Base-by-base conservation (phyloP, 306 rosid species). In the Oemleria cerasiformis region DNA sequence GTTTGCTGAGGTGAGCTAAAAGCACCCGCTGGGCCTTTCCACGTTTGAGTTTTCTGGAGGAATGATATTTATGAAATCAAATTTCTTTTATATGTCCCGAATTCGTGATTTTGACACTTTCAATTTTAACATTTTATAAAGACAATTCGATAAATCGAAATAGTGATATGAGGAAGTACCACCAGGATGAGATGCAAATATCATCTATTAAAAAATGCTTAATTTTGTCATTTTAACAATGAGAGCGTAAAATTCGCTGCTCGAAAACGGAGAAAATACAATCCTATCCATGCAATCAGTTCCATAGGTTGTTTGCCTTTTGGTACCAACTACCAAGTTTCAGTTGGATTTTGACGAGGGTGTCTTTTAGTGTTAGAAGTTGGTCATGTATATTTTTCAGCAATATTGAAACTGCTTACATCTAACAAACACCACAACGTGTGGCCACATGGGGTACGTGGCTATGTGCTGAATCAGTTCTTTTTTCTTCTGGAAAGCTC, bases 1-100 rank as follows among this genome's bases (percentile, higher is more conserved):
- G 62, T 57, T 47, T 48, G 70, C 83, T 50, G 83, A 39, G 83
- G 80, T 79, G 73, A 56, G 70, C 80, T 57, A 58, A 58, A 65
- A 58, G 70, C 63, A 70, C 83, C 83, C 83, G 83, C 77, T 30
- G 39, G 41, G 66, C 73, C 77, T 65, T 54, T 54, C 3, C 75
- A 51, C 59, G 6, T 65, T 70, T 8, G 42, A n/a, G 67, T 25
- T 38, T 49, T 63, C 20, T 54, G 56, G 40, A 43, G 40, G 39
- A 39, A 38, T 43, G 2, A 45, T 13, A 14, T 55, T 54, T 54
- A 40, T 41, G 13, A 13, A 25, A 21, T 14, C 21, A 53, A 21
- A 6, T 30, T 30, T 30, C 36, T 30, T 30, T 30, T 30, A 30
- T 3, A 30, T 4, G 36, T 30, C 36, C 1, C 30, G 2, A 25